Evolutionary conservation across 169 alveolate species (phyloP).

Genomic region (Cytauxzoon felis): DNA sequence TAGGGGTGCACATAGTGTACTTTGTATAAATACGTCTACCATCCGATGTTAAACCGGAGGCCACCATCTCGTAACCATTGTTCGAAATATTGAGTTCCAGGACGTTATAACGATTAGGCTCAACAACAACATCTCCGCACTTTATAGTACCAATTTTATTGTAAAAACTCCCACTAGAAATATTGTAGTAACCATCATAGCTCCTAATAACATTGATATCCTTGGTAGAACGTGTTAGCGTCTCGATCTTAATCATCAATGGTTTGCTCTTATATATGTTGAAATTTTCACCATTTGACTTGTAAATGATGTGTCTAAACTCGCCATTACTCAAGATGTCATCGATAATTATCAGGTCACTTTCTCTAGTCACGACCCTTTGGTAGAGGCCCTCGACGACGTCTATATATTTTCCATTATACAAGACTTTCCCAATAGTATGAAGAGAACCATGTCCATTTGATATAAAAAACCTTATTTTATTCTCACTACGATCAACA

Average conservation of each 20-base stretch:
- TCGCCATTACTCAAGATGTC: too few species aligned
- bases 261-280: too few species aligned
- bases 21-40: background rate
- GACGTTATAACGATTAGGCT: background rate
- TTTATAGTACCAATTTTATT: conserved; percentile 33
- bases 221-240: too few species aligned
- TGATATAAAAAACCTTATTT: background rate
- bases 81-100: background rate
- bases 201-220: too few species aligned
- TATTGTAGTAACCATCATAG: too few species aligned
- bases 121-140: background rate
- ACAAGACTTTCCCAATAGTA: background rate
- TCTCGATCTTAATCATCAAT: too few species aligned
- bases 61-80: conserved; percentile 1
- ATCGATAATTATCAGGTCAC: too few species aligned
- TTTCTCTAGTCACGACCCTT: too few species aligned
- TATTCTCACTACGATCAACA: background rate
- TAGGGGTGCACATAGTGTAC: background rate
- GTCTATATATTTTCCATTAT: background rate
- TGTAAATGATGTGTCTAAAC: too few species aligned
- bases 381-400: background rate
- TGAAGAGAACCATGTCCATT: background rate
- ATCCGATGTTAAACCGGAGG: background rate
- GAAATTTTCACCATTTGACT: too few species aligned
- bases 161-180: too few species aligned